Evolutionary conservation across 1,284 basidiomycete species (phyloP), one percentile per base, ranked within the genome.

Genomic region (Pterulicium gracile): DNA sequence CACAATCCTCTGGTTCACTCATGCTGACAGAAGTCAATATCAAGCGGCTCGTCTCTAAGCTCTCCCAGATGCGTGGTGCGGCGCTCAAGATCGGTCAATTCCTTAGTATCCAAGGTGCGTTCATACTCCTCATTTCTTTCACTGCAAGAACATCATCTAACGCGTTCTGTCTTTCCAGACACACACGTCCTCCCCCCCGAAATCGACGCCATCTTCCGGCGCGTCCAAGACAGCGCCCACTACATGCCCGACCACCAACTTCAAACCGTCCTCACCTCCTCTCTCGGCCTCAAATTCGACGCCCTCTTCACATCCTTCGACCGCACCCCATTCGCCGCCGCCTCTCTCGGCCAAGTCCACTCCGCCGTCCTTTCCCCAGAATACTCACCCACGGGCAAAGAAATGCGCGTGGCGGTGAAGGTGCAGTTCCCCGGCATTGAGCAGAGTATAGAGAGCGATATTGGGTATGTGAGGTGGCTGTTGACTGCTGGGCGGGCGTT

Each of bases 191-290:
- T 98, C 0, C 91, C 95, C 1, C 81, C 87, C 0, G 90, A 96
- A 56, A 69, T 98, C 4, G 93, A 97, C 59, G 75, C 80, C 48
- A 86, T 98, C 24, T 81, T 98, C 57, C 75, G 91, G 41, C 74
- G 87, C 35, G 93, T 99, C 0, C 95, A 98, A 62, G 89, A 95
- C 56, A 82, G 85, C 55, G 96, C 96, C 1, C 91, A 99, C 63
- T 98, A 97, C 62, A 98, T 98, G 94, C 96, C 95, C 0, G 84
- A 93, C 53, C 94, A 87, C 86, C 96, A 98, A 62, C 88, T 97
- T 79, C 56, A 91, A 89, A 63, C 79, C 77, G 92, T 94, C 18
- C 75, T 98, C 67, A 61, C 57, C 4, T 58, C 70, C 23, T 79
- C 92, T 27, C 73, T 97, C 3, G 93, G 94, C 1, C 56, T 73